A percentile compares a stretch with the other conserved stretches of the same genome.
Evolutionary conservation across 768 basidiomycete species (phyloP).

Genomic region (Panus rudis): DNA sequence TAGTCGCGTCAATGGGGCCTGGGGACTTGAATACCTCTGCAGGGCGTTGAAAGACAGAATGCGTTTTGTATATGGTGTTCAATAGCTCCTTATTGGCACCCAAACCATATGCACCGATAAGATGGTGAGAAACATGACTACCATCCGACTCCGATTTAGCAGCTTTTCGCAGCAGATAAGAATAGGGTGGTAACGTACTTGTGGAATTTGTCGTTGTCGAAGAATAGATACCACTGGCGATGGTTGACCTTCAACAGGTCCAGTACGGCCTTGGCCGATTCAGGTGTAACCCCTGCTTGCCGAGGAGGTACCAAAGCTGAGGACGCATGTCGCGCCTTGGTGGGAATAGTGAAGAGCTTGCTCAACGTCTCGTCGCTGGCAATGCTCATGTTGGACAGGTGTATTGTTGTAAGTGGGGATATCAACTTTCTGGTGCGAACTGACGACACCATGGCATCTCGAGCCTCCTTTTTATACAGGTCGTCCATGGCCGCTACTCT

Average conservation of each 20-base stretch:
- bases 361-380: background rate
- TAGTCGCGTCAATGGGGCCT: conserved; percentile 35
- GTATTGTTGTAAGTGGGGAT: too few relatives aligned
- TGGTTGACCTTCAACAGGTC: conserved; percentile 42
- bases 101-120: conserved; percentile 52
- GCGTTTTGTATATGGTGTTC: conserved; percentile 34
- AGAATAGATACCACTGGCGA: conserved; percentile 40
- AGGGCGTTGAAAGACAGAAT: conserved; percentile 32
- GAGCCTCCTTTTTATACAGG: too few relatives aligned
- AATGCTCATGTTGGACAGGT: conserved; percentile 1
- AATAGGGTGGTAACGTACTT: conserved; percentile 33
- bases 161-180: background rate
- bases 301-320: conserved; percentile 6
- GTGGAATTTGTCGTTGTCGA: conserved; percentile 40
- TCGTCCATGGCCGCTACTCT: too few relatives aligned
- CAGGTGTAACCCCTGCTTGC: conserved; percentile 17
- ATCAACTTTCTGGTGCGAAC: too few relatives aligned
- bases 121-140: conserved; percentile 52
- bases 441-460: too few relatives aligned
- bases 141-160: background rate
- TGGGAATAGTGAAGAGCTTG: too few relatives aligned
- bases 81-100: conserved; percentile 42
- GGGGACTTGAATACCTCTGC: conserved; percentile 42
- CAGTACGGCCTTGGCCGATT: conserved; percentile 24
- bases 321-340: conserved; percentile 1